phyloP scores from a whole-genome alignment of 1,284 basidiomycete species.

The Ustilago loliicola region DNA sequence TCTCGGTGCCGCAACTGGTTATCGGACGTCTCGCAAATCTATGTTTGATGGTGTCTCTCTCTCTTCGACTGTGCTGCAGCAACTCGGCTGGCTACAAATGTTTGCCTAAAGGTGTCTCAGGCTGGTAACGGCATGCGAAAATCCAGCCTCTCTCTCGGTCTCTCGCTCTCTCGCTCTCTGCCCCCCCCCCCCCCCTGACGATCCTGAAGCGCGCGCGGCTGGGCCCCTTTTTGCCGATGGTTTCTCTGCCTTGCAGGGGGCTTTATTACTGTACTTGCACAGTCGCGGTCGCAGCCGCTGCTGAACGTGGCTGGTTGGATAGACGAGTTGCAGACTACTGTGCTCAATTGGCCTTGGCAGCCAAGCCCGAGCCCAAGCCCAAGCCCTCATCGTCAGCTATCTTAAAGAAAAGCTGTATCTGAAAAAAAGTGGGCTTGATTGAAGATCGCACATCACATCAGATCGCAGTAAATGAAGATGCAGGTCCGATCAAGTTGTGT shows the following conservation, averaged over 20 bases:
- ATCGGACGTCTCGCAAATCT: no score
- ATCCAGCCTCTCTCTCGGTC: background rate
- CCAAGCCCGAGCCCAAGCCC: no score
- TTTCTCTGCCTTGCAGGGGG: background rate
- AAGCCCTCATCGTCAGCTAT: background rate
- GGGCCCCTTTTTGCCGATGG: background rate
- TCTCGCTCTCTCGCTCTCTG: no score
- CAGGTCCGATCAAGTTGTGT: background rate
- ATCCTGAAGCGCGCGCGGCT: slow-evolving; percentile 6
- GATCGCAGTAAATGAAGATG: background rate
- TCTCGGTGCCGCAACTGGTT: no score
- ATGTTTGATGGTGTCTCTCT: no score
- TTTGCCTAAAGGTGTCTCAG: slow-evolving; percentile 10
- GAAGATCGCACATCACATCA: slow-evolving; percentile 1
- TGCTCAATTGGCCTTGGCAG: no score
- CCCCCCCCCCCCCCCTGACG: slow-evolving; percentile 3
- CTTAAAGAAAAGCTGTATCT: background rate
- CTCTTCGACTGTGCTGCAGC: background rate
- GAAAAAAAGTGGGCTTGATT: background rate
- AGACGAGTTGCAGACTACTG: background rate
- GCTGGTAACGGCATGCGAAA: background rate
- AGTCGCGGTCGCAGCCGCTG: background rate
- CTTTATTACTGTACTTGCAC: no score
- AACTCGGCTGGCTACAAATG: slow-evolving; percentile 2
- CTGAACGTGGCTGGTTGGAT: background rate